A percentile compares a stretch with the other conserved stretches of the same genome.
Conservation (phyloP, 2,329 filamentous ascomycete species). For the Pleoardoris graminearum region DNA sequence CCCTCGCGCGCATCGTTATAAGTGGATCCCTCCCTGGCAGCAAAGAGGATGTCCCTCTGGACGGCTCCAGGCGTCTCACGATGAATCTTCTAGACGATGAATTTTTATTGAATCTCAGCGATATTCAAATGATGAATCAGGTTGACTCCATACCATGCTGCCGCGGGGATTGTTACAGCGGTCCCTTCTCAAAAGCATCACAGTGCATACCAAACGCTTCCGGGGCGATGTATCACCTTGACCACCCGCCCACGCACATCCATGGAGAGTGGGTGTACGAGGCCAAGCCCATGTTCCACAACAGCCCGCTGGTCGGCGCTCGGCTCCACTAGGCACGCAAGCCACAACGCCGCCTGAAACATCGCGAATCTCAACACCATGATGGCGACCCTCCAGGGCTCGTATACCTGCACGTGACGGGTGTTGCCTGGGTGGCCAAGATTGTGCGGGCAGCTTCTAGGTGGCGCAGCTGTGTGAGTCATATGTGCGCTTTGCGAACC, state of each 20-base stretch:
- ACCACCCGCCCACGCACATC: slow-evolving; percentile 5
- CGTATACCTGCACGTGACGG: slow-evolving; percentile 13
- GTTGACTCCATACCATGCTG: too few relatives aligned
- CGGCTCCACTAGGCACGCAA: slow-evolving; percentile 10
- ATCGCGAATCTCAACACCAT: slow-evolving; percentile 36
- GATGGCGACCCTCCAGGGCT: slow-evolving; percentile 13
- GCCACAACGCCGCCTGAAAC: slow-evolving; percentile 32
- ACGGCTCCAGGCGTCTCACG: too few relatives aligned
- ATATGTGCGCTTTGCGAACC: not conserved
- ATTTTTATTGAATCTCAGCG: slow-evolving; percentile 4
- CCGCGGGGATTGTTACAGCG: slow-evolving; percentile 1
- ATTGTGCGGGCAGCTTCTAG: not conserved
- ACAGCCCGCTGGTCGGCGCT: slow-evolving; percentile 2
- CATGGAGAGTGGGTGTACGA: not conserved
- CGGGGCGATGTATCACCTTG: slow-evolving; percentile 12
- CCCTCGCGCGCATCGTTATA: slow-evolving; percentile 2
- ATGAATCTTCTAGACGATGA: too few relatives aligned
- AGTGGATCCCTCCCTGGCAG: too few relatives aligned
- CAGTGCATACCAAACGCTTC: slow-evolving; percentile 12
- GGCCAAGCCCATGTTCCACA: not conserved
- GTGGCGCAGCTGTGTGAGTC: slow-evolving; percentile 3
- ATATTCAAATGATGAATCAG: too few relatives aligned
- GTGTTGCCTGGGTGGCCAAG: not conserved
- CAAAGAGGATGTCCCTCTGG: too few relatives aligned
- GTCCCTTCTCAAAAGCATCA: not conserved